Evolutionary conservation across 2,329 filamentous ascomycete genomes (phyloP), one percentile per base, ranked within the genome.

Genomic region (Neonectria neomacrospora): DNA sequence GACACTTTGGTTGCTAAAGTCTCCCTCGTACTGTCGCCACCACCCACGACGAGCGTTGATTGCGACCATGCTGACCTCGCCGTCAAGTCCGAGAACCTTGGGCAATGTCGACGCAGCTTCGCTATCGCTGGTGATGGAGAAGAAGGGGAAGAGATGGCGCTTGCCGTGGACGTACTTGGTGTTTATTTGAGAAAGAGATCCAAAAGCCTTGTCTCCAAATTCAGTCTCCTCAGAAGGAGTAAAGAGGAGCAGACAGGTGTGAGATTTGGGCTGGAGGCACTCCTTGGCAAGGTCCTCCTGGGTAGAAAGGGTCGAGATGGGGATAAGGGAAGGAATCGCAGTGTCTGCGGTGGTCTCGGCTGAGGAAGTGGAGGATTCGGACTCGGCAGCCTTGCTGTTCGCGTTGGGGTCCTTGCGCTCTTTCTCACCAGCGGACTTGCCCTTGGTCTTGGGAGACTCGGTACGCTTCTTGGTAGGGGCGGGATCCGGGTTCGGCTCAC

Each of bases 41-140:
- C 96, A 99, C 44, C 87, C 86, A 57, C 94, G 89, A 73, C 94
- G 93, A 32, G 88, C 91, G 77, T 97, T 97, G 63, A 97, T 78
- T 16, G 94, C 94, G 58, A 98, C 83, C 47, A 98, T 80, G 74
- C 94, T 89, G 16, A 93, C 81, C 7, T 87, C 81, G 1, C 82
- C 81, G 1, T 79, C 77, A 22, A 97, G 82, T 1, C 82, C 85
- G 18, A 97, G 86, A 3, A 72, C 68, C 39, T 74, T 70, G 23
- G 72, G 72, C 2, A 81, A 64, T 68, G 91, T 91, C 1, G 72
- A 68, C 1, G 73, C 63, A 3, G 73, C 73, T 2, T 76, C 76
- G 30, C 78, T 67, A 39, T 84, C 81, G 44, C 82, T 81, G 12
- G 92, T 86, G 0, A 98, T 83, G 53, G 90, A 88, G 76, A 91